Conservation (phyloP, 257 asterid genomes). For the Leonotis leonurus region DNA sequence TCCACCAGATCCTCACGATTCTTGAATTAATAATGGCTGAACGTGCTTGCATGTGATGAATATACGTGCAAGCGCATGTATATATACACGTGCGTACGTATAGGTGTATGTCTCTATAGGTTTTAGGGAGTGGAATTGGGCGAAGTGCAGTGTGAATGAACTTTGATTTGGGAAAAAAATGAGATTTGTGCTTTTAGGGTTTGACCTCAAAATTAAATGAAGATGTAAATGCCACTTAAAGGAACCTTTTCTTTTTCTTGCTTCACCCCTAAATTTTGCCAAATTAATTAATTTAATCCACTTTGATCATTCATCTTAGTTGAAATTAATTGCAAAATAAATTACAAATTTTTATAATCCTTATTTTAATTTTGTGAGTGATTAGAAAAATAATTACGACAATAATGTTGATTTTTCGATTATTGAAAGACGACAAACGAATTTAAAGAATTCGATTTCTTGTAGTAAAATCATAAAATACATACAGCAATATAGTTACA, state of each 20-base stretch:
- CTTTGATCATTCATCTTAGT: no score
- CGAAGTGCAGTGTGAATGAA: constrained; percentile 19
- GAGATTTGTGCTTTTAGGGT: constrained; percentile 27
- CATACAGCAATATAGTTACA: no score
- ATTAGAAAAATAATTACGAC: no score
- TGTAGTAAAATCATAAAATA: no score
- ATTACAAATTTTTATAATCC: no score
- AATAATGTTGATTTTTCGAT: no score
- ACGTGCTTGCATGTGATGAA: constrained; percentile 38
- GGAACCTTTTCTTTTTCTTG: background rate
- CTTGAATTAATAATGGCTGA: constrained; percentile 23
- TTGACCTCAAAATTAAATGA: constrained; percentile 8
- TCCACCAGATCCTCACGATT: constrained; percentile 25
- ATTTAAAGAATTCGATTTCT: no score
- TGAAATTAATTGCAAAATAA: no score
- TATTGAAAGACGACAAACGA: no score
- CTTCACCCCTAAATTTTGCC: background rate
- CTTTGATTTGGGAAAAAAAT: constrained; percentile 10
- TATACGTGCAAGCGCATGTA: background rate
- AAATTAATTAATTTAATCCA: no score
- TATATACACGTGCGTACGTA: background rate
- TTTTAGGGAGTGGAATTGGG: constrained; percentile 6
- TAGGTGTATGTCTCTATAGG: background rate
- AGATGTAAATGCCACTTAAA: background rate
- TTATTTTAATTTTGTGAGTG: no score